Base-by-base conservation (phyloP, 78 protist genomes). In the Dictyostelium brefeldianum region DNA sequence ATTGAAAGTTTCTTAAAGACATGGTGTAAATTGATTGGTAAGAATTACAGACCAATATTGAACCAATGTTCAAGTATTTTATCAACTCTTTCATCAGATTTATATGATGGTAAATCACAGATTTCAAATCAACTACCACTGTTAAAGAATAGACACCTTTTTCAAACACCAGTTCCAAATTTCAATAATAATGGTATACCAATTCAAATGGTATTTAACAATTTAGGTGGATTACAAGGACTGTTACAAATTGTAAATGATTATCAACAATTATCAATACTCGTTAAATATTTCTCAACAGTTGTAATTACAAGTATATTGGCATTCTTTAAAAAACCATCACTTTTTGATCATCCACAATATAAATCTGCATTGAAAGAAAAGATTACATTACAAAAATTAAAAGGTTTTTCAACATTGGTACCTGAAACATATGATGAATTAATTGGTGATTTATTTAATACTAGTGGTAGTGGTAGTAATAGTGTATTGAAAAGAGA, bases 11-110 rank as follows among this genome's bases (percentile, higher is more conserved):
- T 59, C 31, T 54, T 91, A 36, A 80, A 81, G 54, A 75, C 90
- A 5, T 91, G 89, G 90, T 80, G 90, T 36, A 91, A 91, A 36
- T 67, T 91, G n/a, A 71, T 91, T 0, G 43, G 84, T 17, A 80
- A 43, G 18, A 83, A 80, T 12, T 91, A 91, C 25, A 48, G 90
- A 43, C 95, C 95, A 10, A 73, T 81, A 12, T 20, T 91, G 15
- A 80, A 78, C 41, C 89, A 83, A 22, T 91, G 90, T 20, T 78
- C 89, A 54, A 62, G 90, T 3, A 80, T 91, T 41, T 81, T 81
- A 20, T 57, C 78, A 14, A 83, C 83, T 1, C 53, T 87, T 8
- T 74, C 57, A 15, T 0, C 65, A 9, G 83, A 87, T 36, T 54
- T 87, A 1, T 87, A 87, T 36, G 84, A 77, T 17, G 78, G 47